These are phyloP conservation scores for Nematodospora valgi DNA, from an alignment of 805 yeast species.

Conservation along the genomic window DNA sequence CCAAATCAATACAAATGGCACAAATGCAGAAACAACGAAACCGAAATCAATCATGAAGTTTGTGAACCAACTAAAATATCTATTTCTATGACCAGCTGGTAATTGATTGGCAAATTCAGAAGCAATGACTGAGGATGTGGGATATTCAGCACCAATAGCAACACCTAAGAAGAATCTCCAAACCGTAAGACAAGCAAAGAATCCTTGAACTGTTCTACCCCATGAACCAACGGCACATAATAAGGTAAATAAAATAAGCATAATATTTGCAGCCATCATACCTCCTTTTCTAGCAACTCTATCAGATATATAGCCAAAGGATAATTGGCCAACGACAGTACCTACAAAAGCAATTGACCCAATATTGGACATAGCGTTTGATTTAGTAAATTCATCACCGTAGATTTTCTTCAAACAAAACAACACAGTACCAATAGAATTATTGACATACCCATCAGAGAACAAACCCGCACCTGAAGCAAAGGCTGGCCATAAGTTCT, in stretches of 20 bases:
- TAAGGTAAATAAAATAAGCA: conserved; percentile 75
- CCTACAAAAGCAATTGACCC: conserved; percentile 90
- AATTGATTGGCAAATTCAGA: conserved; percentile 83
- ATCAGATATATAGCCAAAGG: conserved; percentile 81
- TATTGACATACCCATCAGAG: conserved; percentile 90
- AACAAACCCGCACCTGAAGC: conserved; percentile 91
- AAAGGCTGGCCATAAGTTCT: conserved; percentile 57
- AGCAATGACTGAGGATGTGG: conserved; percentile 89
- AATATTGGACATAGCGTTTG: conserved; percentile 74
- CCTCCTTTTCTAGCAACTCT: conserved; percentile 76
- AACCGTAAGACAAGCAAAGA: conserved; percentile 79
- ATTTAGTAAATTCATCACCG: conserved; percentile 56
- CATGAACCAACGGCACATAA: conserved; percentile 77
- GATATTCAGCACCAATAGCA: conserved; percentile 94
- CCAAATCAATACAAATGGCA: conserved; percentile 82
- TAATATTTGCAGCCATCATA: conserved; percentile 73
- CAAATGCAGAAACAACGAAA: conserved; percentile 78
- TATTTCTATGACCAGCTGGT: conserved; percentile 80
- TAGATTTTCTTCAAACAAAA: conserved; percentile 68
- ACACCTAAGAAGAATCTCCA: conserved; percentile 86
- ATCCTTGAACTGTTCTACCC: conserved; percentile 75
- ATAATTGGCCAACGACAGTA: conserved; percentile 80
- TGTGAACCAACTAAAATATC: conserved; percentile 88
- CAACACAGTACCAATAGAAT: conserved; percentile 74
- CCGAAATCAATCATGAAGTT: conserved; percentile 85